phyloP scores from a whole-genome alignment of 805 yeast species.

The Soucietia sequanensis region DNA sequence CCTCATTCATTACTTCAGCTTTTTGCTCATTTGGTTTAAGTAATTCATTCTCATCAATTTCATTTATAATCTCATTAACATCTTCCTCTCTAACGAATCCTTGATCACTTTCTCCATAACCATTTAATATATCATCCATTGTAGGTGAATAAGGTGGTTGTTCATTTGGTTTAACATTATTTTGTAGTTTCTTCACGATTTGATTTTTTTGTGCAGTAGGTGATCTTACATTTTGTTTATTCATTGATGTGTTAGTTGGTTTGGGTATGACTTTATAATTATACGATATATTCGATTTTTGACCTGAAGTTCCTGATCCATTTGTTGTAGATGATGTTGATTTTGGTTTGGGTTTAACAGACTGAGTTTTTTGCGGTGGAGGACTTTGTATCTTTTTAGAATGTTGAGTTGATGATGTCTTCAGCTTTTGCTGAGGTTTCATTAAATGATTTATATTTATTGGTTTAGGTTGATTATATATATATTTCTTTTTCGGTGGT shows the following conservation, averaged over 20 bases:
- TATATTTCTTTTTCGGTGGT: slow-evolving; percentile 18
- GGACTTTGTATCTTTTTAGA: slow-evolving; percentile 1
- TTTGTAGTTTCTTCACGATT: background rate
- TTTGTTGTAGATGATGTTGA: slow-evolving; percentile 7
- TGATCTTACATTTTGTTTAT: slow-evolving; percentile 2
- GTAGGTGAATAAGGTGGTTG: slow-evolving; percentile 19
- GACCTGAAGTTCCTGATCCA: slow-evolving; percentile 9
- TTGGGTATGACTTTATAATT: slow-evolving; percentile 17
- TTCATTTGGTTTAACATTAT: background rate
- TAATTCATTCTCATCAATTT: slow-evolving; percentile 15
- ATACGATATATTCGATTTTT: slow-evolving; percentile 31
- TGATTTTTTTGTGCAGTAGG: slow-evolving; percentile 4
- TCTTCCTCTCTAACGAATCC: slow-evolving; percentile 19
- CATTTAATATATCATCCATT: slow-evolving; percentile 24
- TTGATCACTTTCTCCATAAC: slow-evolving; percentile 16
- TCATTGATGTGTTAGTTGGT: slow-evolving; percentile 2
- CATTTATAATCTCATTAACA: slow-evolving; percentile 14
- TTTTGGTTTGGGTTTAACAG: slow-evolving; percentile 8
- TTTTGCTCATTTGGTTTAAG: slow-evolving; percentile 1
- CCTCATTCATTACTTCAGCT: slow-evolving; percentile 14
- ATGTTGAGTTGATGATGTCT: slow-evolving; percentile 4
- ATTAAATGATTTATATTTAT: slow-evolving; percentile 33
- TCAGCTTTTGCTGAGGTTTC: slow-evolving; percentile 16
- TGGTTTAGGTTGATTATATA: slow-evolving; percentile 40
- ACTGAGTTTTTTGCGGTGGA: slow-evolving; percentile 3